Evolutionary conservation across 2,329 filamentous ascomycete genomes (phyloP).

Genomic region (Rhynchosporium graminicola): DNA sequence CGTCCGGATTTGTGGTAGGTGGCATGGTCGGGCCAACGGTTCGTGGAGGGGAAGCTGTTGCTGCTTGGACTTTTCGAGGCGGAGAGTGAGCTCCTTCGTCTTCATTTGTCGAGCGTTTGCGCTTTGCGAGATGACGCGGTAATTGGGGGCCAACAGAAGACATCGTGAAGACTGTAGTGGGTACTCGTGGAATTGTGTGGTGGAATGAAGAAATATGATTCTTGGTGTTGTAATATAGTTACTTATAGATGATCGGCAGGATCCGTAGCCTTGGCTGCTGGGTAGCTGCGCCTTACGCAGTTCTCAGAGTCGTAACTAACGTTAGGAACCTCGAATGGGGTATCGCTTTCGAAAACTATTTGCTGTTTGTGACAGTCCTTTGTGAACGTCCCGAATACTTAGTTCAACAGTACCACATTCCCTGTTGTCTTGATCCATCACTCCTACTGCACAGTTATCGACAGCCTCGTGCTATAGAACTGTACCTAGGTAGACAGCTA

Average conservation of each 20-base stretch:
- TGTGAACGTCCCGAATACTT: slow-evolving; percentile 4
- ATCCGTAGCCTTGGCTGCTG: slow-evolving; percentile 13
- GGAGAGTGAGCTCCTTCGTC: slow-evolving; percentile 45
- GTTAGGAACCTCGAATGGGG: too few species aligned
- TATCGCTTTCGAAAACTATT: not conserved
- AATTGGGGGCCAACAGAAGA: slow-evolving; percentile 62
- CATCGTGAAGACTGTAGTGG: slow-evolving; percentile 29
- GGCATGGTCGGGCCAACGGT: slow-evolving; percentile 34
- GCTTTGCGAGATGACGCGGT: slow-evolving; percentile 65
- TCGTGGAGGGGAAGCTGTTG: slow-evolving; percentile 30
- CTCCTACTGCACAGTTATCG: slow-evolving; percentile 21
- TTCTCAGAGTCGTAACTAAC: slow-evolving; percentile 4
- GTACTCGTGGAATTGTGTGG: slow-evolving; percentile 12
- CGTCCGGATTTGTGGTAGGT: slow-evolving; percentile 45
- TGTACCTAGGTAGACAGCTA: slow-evolving; percentile 7
- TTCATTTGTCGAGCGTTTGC: slow-evolving; percentile 55
- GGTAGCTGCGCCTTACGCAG: slow-evolving; percentile 23
- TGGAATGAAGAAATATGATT: slow-evolving; percentile 7
- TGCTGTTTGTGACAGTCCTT: not conserved
- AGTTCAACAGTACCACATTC: not conserved
- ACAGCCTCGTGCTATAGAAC: slow-evolving; percentile 11
- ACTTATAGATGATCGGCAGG: slow-evolving; percentile 15
- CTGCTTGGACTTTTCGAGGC: slow-evolving; percentile 47
- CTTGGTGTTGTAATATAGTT: slow-evolving; percentile 6
- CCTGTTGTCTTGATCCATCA: slow-evolving; percentile 20